Evolutionary conservation across 129 eudicot genomes (phyloP), one percentile per base, ranked within the genome.

Genomic region (Artemisia tridentata): DNA sequence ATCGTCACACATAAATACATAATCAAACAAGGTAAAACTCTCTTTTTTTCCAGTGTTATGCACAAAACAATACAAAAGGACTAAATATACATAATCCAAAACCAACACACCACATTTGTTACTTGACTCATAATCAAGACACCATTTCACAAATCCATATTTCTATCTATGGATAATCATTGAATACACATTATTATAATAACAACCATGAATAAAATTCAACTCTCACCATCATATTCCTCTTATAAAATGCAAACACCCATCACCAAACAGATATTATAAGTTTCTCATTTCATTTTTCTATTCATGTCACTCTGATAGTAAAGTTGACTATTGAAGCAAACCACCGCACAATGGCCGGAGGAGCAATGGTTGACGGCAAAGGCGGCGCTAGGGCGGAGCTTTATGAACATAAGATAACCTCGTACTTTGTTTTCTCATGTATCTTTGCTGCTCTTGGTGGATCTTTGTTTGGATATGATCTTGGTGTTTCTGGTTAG

Each of bases 401-500:
- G 48, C 53, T 78, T 0, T 91, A 91, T 49, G 96, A 91, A 72
- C 80, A 91, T 21, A 82, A 27, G 76, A 86, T 88, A 38, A 91
- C 97, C 0, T 65, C 78, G 50, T 88, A 91, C 67, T 88, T 91
- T 70, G 47, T 88, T 2, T 84, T 86, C 69, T 80, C 97, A 23
- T 91, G 96, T 75, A 67, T 91, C 64, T 88, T 91, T 80, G 97
- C 90, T 23, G 91, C 96, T 10, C 59, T 86, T 45, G 97, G 96
- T 13, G 97, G 97, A 47, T 91, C 97, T 21, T 82, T 91, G 52
- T 91, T 91, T 69, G 97, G 97, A 65, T 91, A 91, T 69, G 97
- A 91, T 84, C 96, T 91, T 67, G 97, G 97, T 65, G 96, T 91
- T 71, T 91, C 96, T 45, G 97, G 97, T 91, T 10, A 75, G 84